Evolutionary conservation across 306 rosid genomes (phyloP), one percentile per base, ranked within the genome.

Genomic region (Vigna radiata): DNA sequence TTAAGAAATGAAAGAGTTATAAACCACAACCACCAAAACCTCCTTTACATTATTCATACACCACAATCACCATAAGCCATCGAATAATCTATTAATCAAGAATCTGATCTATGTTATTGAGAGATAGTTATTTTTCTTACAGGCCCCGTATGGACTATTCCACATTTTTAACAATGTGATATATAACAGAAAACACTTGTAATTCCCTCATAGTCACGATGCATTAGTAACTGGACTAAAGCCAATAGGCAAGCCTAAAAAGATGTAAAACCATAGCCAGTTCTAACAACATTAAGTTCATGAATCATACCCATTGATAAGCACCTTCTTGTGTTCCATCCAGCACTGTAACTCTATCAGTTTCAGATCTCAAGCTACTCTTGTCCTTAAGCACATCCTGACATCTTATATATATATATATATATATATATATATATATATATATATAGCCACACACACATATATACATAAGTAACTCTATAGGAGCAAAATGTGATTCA

Each of bases 321-420:
- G 98, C 93, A 61, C 99, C 99, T 86, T 96, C 99, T 84, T 96
- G 94, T 76, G 87, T 88, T 83, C 99, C 99, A 87, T 96, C 99
- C 56, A 96, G 82, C 37, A 96, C 99, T 1, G 94, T 73, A 46
- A 96, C 99, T 3, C 90, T 89, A 76, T 85, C 83, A 23, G 86
- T 3, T 33, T 82, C 86, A 27, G 85, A 83, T 83, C 54, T 92
- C 71, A 96, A 83, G 63, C 75, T 25, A 87, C 94, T 89, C 68
- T 75, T 88, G 0, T 87, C 77, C 81, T 80, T 86, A 68, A 95
- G 87, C 78, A 96, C 87, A 81, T 96, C 93, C 88, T n/a, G n/a
- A n/a, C n/a, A n/a, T n/a, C n/a, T 46, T 8, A n/a, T 36, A 36
- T 33, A 33, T 33, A 36, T 36, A 36, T 36, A 36, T 36, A 36